Conservation (phyloP, 2,329 filamentous ascomycete species). For the Fusarium udum region DNA sequence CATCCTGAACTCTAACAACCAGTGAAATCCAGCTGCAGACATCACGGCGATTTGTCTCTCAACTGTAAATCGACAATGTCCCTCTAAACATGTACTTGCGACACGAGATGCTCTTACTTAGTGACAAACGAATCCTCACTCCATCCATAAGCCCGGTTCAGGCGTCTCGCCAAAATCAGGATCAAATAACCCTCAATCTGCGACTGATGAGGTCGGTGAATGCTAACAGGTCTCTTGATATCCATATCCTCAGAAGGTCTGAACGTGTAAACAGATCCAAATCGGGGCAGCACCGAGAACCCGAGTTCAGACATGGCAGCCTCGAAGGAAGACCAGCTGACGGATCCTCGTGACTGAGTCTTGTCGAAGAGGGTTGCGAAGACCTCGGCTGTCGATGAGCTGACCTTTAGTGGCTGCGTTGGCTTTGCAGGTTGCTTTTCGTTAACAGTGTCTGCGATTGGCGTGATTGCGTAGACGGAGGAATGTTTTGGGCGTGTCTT, state of each 20-base stretch:
- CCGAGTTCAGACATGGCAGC: slow-evolving; percentile 53
- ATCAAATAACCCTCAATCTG: slow-evolving; percentile 48
- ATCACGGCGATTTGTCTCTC: rapidly evolving
- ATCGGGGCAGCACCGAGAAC: slow-evolving; percentile 53
- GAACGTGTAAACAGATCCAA: slow-evolving; percentile 56
- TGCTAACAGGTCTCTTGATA: slow-evolving; percentile 43
- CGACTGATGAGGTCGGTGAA: slow-evolving; percentile 51
- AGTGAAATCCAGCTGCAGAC: rapidly evolving
- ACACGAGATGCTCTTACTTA: neutral
- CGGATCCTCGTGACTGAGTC: slow-evolving; percentile 43
- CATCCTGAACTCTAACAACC: rapidly evolving
- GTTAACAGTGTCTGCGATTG: too few species aligned
- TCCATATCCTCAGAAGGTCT: slow-evolving; percentile 42
- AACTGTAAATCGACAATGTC: too few species aligned
- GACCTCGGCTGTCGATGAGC: slow-evolving; percentile 47
- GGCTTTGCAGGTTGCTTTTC: too few species aligned
- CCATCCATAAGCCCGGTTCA: slow-evolving; percentile 52
- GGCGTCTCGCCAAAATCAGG: slow-evolving; percentile 42
- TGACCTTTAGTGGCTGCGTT: slow-evolving; percentile 48
- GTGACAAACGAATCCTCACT: slow-evolving; percentile 45
- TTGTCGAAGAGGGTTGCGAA: slow-evolving; percentile 51
- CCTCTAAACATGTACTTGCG: rapidly evolving
- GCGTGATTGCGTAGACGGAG: slow-evolving; percentile 49
- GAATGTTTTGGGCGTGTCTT: slow-evolving; percentile 55
- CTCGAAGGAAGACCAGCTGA: slow-evolving; percentile 52